These are phyloP conservation scores for Colletotrichum ledebouriae DNA, from an alignment of 2,329 filamentous ascomycete genomes.

Conservation along the genomic window DNA sequence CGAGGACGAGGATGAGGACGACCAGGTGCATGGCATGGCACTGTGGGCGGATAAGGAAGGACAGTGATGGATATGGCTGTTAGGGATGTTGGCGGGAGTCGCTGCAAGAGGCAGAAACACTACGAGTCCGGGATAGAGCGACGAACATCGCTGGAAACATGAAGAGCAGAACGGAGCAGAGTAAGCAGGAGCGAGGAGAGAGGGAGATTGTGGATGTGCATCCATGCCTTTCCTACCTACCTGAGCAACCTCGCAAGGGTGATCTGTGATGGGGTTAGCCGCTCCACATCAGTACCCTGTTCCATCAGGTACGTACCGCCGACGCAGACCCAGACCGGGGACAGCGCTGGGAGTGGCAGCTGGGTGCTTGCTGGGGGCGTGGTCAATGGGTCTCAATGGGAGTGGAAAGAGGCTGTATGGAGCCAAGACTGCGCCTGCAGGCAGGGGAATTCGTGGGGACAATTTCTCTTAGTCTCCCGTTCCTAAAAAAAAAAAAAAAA, in stretches of 20 bases:
- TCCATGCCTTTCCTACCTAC: background rate
- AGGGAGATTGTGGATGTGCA: slow-evolving; percentile 35
- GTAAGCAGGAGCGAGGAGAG: background rate
- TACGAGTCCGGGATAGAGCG: slow-evolving; percentile 29
- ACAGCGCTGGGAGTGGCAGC: slow-evolving; percentile 26
- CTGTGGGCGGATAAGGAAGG: background rate
- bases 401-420: slow-evolving; percentile 23
- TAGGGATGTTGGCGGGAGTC: background rate
- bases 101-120: slow-evolving; percentile 30
- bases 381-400: slow-evolving; percentile 28
- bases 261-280: too few species aligned
- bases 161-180: background rate
- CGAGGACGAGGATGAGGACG: slow-evolving; percentile 11
- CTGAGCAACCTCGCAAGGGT: too few species aligned
- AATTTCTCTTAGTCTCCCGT: background rate
- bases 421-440: slow-evolving; percentile 36
- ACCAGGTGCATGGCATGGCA: background rate
- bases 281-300: too few species aligned
- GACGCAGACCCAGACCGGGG: slow-evolving; percentile 26
- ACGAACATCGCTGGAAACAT: slow-evolving; percentile 10
- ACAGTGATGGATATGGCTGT: slow-evolving; percentile 18
- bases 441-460: slow-evolving; percentile 15
- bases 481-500: too few species aligned
- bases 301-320: slow-evolving; percentile 5
- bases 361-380: slow-evolving; percentile 14